phyloP scores from a whole-genome alignment of 169 alveolate genomes.

The Cryptosporidium sp. region DNA sequence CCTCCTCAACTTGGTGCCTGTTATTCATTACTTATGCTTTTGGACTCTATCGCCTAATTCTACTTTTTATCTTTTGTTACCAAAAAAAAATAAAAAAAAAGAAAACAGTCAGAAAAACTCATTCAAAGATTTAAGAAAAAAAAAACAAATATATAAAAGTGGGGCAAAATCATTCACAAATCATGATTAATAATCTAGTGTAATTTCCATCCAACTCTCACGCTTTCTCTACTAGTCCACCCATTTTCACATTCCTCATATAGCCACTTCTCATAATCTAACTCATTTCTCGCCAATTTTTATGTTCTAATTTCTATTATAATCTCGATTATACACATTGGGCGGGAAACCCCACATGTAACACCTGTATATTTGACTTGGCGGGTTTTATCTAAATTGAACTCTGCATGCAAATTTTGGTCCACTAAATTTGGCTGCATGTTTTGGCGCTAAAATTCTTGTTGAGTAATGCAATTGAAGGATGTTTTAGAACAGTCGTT shows the following conservation, averaged over 20 bases:
- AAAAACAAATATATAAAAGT: background rate
- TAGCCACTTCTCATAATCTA: too few species aligned
- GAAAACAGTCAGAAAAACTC: too few species aligned
- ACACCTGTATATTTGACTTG: too few species aligned
- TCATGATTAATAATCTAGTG: background rate
- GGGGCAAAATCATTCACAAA: conserved; percentile 11
- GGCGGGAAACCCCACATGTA: background rate
- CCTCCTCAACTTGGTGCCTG: background rate
- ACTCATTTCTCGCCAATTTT: background rate
- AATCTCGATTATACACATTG: background rate
- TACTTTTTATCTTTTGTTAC: background rate
- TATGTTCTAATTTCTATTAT: too few species aligned
- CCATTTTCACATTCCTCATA: background rate
- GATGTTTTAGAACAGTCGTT: too few species aligned
- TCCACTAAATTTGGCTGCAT: background rate
- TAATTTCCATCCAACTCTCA: background rate
- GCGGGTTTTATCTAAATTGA: too few species aligned
- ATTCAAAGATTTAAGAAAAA: background rate
- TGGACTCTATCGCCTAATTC: background rate
- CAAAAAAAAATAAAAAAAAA: background rate
- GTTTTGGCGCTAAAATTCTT: background rate
- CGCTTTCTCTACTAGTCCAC: background rate
- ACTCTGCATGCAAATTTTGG: background rate
- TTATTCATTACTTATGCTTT: background rate
- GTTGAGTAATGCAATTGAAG: background rate